A percentile compares a stretch with the other conserved stretches of the same genome.
Conservation (phyloP, 139 green algal genomes). For the Raphidocelis subcapitata region DNA sequence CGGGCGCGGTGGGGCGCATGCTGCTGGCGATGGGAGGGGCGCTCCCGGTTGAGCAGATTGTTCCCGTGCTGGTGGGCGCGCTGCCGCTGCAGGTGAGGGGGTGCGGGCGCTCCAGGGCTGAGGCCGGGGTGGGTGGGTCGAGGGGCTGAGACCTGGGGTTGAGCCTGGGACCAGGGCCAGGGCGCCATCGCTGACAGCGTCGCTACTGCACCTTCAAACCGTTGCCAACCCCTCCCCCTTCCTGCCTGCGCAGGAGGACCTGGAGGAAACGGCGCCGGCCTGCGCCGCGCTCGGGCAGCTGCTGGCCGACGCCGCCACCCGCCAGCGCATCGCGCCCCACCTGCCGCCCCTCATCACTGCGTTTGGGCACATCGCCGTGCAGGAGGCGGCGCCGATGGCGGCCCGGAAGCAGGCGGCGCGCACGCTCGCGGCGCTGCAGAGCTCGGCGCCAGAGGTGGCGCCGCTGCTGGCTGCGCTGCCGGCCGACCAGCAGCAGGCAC, state of each 20-base stretch:
- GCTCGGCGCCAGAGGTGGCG: slow-evolving; percentile 26
- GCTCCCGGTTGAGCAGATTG: slow-evolving; percentile 51
- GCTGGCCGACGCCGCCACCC: slow-evolving; percentile 21
- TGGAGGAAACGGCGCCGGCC: slow-evolving; percentile 34
- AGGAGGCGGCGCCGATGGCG: slow-evolving; percentile 15
- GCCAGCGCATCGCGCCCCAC: slow-evolving; percentile 9
- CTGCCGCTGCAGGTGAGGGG: slow-evolving; percentile 46
- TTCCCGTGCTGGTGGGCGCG: slow-evolving; percentile 56
- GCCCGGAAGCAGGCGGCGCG: slow-evolving; percentile 11
- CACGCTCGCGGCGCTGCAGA: slow-evolving; percentile 28
- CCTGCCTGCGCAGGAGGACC: slow-evolving; percentile 32
- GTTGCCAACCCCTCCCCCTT: not conserved
- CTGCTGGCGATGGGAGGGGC: slow-evolving; percentile 24
- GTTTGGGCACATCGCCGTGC: slow-evolving; percentile 32
- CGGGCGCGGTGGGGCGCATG: slow-evolving; percentile 64
- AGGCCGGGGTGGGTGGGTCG: not conserved
- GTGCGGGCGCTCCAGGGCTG: not conserved
- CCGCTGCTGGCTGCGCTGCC: slow-evolving; percentile 32
- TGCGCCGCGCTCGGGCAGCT: slow-evolving; percentile 36
- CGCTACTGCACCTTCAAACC: not conserved
- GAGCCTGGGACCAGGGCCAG: not conserved
- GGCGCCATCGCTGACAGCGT: not conserved
- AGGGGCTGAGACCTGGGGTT: not conserved
- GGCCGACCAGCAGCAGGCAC: slow-evolving; percentile 33
- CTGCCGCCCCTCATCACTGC: slow-evolving; percentile 28